A percentile compares a stretch with the other conserved stretches of the same genome.
Evolutionary conservation across 176 grass and related monocot species (phyloP).

Genomic region (Triticum timopheevii): DNA sequence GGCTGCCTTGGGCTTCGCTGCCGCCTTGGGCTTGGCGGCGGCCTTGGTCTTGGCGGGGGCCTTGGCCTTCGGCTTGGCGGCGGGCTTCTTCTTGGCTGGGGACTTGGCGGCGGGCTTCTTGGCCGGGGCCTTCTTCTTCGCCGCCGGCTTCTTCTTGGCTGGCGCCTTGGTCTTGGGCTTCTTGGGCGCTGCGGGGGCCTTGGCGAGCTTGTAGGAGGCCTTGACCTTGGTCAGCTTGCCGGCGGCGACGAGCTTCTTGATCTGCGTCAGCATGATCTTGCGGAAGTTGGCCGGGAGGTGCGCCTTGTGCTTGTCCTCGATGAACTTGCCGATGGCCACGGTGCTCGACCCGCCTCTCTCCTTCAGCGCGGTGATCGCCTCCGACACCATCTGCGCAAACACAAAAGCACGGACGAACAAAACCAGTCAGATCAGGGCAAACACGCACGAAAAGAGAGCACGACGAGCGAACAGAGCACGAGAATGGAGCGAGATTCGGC

Average conservation of each 20-base stretch:
- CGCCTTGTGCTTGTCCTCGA: conserved; percentile 64
- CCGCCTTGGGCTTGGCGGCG: neutral
- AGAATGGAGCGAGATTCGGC: neutral
- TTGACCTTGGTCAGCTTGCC: conserved; percentile 72
- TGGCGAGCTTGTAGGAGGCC: conserved; percentile 70
- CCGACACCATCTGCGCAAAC: conserved; percentile 61
- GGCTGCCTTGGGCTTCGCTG: neutral
- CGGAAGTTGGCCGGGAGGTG: conserved; percentile 59
- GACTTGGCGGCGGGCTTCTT: neutral
- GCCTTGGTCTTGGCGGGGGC: neutral
- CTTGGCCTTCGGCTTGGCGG: neutral
- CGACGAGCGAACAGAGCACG: neutral
- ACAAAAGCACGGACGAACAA: neutral
- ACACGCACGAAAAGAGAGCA: neutral
- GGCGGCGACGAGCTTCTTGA: conserved; percentile 60
- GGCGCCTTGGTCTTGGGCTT: neutral
- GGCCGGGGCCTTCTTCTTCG: neutral
- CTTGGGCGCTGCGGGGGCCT: neutral
- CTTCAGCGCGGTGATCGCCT: conserved; percentile 77
- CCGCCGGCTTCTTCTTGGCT: neutral
- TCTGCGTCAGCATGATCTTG: conserved; percentile 49
- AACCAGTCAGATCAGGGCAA: neutral
- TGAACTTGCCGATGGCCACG: conserved; percentile 68
- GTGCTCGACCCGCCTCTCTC: conserved; percentile 78
- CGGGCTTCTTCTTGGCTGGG: neutral